Conservation (phyloP, 225 moss, liverwort and hornwort genomes). For the Antitrichia curtipendula region DNA sequence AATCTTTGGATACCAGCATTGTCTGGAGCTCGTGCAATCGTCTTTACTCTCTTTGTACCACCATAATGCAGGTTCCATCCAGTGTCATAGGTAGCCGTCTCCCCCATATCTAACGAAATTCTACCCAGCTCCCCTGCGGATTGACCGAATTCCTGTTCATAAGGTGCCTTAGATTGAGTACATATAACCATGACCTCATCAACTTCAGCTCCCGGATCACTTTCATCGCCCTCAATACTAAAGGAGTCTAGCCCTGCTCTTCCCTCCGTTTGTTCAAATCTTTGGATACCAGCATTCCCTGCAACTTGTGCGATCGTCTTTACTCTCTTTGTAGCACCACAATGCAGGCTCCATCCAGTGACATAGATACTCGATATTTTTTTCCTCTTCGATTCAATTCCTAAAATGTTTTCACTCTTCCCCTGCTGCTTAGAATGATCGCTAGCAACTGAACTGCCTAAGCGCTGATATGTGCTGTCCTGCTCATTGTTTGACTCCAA, state of each 20-base stretch:
- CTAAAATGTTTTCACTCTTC: background rate
- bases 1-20: background rate
- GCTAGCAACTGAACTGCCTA: background rate
- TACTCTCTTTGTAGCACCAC: background rate
- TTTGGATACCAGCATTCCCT: background rate
- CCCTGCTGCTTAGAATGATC: background rate
- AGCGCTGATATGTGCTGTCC: background rate
- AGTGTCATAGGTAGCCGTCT: background rate
- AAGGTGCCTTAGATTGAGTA: conserved; percentile 13
- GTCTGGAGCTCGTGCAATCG: background rate
- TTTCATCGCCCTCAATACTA: background rate
- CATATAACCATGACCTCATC: conserved; percentile 26
- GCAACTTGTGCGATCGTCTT: background rate
- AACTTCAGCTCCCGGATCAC: background rate
- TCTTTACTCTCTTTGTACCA: background rate
- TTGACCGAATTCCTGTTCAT: background rate
- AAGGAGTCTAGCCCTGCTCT: background rate
- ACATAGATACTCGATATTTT: background rate
- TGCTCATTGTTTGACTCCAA: background rate
- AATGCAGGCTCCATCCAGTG: background rate
- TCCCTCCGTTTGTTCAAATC: background rate
- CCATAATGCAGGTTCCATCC: background rate
- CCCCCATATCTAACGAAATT: background rate
- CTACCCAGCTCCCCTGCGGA: background rate
- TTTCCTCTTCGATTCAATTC: conserved; percentile 9